Conservation (phyloP, 371 early-diverging fungal genomes). For the Parasitella parasitica region DNA sequence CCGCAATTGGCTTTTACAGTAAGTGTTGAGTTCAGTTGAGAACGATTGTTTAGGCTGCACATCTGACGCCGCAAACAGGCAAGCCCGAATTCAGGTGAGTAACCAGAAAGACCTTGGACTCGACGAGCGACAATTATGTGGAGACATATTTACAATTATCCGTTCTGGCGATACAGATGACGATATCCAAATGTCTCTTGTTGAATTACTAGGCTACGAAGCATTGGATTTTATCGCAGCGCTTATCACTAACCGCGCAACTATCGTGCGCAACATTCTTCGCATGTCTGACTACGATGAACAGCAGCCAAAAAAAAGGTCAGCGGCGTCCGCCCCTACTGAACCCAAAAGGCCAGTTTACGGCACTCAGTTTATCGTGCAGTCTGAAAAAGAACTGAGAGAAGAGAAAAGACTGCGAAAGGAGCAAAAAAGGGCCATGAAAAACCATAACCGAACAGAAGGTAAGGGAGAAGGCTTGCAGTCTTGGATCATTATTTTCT, state of each 20-base stretch:
- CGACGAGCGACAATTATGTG: slow-evolving; percentile 47
- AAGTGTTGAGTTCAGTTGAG: background rate
- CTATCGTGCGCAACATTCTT: slow-evolving; percentile 54
- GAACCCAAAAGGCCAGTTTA: slow-evolving; percentile 40
- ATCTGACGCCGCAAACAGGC: too few relatives aligned
- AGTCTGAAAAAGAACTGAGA: slow-evolving; percentile 68
- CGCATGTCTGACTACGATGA: slow-evolving; percentile 35
- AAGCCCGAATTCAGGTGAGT: slow-evolving; percentile 27
- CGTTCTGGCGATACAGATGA: slow-evolving; percentile 59
- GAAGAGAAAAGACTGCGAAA: slow-evolving; percentile 67
- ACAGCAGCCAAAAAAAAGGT: slow-evolving; percentile 12
- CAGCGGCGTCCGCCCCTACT: slow-evolving; percentile 7
- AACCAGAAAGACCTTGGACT: slow-evolving; percentile 11
- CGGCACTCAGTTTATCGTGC: slow-evolving; percentile 70
- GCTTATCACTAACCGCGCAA: slow-evolving; percentile 48
- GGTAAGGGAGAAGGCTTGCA: background rate
- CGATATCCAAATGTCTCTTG: slow-evolving; percentile 61
- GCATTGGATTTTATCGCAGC: slow-evolving; percentile 67
- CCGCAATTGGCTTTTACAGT: slow-evolving; percentile 52
- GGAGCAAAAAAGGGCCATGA: slow-evolving; percentile 63
- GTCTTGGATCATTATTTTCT: too few relatives aligned
- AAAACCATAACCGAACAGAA: slow-evolving; percentile 23
- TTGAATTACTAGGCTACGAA: slow-evolving; percentile 79
- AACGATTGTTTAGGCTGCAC: too few relatives aligned
- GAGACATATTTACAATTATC: slow-evolving; percentile 54